Percentiles rank a stretch among this genome's conserved stretches.
Conservation (phyloP, 1,139 yeast genomes). For the Pichia inconspicua region DNA sequence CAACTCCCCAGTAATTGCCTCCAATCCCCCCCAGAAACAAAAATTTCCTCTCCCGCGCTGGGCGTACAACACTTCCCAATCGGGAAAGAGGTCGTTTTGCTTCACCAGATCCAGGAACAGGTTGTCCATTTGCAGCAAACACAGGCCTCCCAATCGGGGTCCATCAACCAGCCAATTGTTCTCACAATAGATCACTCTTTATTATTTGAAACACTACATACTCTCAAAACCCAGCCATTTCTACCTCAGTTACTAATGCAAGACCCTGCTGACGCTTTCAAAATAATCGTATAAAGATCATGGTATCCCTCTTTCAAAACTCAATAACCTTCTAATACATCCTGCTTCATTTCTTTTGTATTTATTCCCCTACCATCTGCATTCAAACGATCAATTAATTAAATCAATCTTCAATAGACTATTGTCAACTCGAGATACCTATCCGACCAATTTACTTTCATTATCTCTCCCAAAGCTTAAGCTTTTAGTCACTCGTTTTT, state of each 20-base stretch:
- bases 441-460: not conserved
- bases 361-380: not conserved
- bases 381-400: not conserved
- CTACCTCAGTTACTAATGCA: not conserved
- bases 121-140: too few relatives aligned
- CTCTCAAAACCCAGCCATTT: not conserved
- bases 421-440: not conserved
- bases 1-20: too few relatives aligned
- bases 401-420: too few relatives aligned
- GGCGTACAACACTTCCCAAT: not conserved
- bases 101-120: not conserved
- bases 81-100: not conserved
- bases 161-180: too few relatives aligned
- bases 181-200: not conserved
- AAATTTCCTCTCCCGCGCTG: not conserved
- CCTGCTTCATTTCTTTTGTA: not conserved
- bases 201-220: not conserved
- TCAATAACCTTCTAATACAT: too few relatives aligned
- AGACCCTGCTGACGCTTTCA: not conserved
- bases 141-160: too few relatives aligned
- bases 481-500: not conserved
- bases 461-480: not conserved
- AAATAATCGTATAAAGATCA: not conserved
- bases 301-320: not conserved
- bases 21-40: too few relatives aligned